phyloP scores from a whole-genome alignment of 768 basidiomycete species.

The Ephemerocybe angulata region DNA sequence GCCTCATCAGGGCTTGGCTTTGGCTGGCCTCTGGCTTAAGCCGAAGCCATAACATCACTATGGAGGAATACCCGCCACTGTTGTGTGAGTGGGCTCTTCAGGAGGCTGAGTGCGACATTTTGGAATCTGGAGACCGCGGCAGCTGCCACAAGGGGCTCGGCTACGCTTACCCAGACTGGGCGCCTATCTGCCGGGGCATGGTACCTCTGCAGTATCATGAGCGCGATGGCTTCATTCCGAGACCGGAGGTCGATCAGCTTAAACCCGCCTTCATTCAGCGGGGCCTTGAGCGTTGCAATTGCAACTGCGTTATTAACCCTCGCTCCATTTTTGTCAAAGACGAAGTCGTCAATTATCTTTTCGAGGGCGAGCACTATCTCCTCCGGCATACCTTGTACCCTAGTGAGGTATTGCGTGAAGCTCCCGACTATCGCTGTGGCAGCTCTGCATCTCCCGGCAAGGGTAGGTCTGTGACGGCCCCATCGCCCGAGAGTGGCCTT shows the following conservation, averaged over 20 bases:
- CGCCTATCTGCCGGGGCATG: no score
- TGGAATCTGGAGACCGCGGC: no score
- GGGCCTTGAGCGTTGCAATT: no score
- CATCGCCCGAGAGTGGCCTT: conserved; percentile 18
- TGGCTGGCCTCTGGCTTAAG: no score
- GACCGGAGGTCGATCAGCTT: conserved; percentile 17
- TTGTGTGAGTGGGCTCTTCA: no score
- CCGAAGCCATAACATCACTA: no score
- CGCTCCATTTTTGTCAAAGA: conserved; percentile 16
- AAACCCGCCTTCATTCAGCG: conserved; percentile 17
- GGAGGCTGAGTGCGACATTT: no score
- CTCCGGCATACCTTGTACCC: conserved; percentile 27
- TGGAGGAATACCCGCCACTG: no score
- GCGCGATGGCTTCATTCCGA: conserved; percentile 19
- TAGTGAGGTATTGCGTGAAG: conserved; percentile 21
- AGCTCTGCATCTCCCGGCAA: conserved; percentile 16
- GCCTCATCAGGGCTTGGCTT: no score
- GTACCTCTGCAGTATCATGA: conserved; percentile 20
- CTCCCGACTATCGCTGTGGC: conserved; percentile 20
- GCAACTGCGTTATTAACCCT: conserved; percentile 5
- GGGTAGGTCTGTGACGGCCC: conserved; percentile 21
- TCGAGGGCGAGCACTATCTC: conserved; percentile 15
- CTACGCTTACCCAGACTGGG: no score
- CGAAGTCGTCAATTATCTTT: conserved; percentile 18
- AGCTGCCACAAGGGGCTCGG: no score